phyloP scores from a whole-genome alignment of 805 yeast species.

The Candida pseudofarinosa region DNA sequence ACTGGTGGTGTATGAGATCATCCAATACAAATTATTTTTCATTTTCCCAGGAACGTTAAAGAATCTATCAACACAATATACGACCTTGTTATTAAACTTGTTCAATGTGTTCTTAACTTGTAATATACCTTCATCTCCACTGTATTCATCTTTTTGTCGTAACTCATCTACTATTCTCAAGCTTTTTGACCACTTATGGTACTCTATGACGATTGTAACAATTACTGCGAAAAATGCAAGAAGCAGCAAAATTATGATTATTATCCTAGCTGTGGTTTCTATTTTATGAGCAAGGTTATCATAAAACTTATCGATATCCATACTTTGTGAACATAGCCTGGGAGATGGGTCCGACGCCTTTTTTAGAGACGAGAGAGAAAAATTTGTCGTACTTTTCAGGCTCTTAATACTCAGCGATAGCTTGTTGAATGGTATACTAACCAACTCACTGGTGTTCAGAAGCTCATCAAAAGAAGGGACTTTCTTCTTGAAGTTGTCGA shows the following conservation, averaged over 20 bases:
- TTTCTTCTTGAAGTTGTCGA: constrained; percentile 47
- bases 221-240: constrained; percentile 38
- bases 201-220: constrained; percentile 44
- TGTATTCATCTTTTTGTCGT: constrained; percentile 5
- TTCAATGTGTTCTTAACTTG: constrained; percentile 10
- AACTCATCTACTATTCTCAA: constrained; percentile 22
- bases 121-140: constrained; percentile 3
- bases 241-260: constrained; percentile 26
- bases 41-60: constrained; percentile 3
- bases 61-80: constrained; percentile 10
- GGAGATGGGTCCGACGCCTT: constrained; percentile 1
- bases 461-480: constrained; percentile 67
- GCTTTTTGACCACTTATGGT: constrained; percentile 45
- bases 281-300: constrained; percentile 25
- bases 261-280: constrained; percentile 29
- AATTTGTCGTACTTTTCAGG: constrained; percentile 17
- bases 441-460: constrained; percentile 51
- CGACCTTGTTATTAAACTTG: constrained; percentile 10
- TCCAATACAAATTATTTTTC: constrained; percentile 31
- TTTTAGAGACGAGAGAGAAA: constrained; percentile 3
- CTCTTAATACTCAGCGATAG: constrained; percentile 38
- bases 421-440: constrained; percentile 57
- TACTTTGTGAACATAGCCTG: constrained; percentile 34
- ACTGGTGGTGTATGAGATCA: constrained; percentile 48
- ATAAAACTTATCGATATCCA: constrained; percentile 39